phyloP scores from a whole-genome alignment of 2,329 filamentous ascomycete genomes.

The Dothideomycetidae sp. region DNA sequence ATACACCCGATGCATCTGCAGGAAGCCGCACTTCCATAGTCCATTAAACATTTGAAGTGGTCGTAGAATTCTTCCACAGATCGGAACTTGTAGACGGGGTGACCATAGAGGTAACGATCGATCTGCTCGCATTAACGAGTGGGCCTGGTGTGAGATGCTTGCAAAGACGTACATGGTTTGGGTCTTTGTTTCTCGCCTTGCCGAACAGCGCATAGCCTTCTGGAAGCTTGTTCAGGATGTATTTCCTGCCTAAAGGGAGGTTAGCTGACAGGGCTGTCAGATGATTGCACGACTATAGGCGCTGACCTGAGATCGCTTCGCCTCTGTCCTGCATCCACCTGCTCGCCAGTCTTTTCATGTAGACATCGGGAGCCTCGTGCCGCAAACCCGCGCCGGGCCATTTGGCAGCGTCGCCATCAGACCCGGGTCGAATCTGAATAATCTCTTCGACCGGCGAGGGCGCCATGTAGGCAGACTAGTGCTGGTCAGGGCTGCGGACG shows the following conservation, averaged over 20 bases:
- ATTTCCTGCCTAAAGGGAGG: conserved; percentile 17
- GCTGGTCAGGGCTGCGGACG: too few species aligned
- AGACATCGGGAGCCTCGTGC: conserved; percentile 29
- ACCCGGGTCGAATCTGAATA: conserved; percentile 8
- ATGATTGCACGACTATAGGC: conserved; percentile 1
- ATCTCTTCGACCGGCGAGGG: conserved; percentile 5
- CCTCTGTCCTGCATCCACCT: conserved; percentile 35
- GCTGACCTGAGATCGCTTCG: conserved; percentile 24
- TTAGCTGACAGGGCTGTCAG: not conserved
- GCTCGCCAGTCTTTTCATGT: conserved; percentile 34
- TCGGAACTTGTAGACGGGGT: conserved; percentile 39
- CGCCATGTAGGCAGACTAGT: too few species aligned
- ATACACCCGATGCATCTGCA: conserved; percentile 39
- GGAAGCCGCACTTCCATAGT: conserved; percentile 25
- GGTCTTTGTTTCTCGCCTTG: conserved; percentile 27
- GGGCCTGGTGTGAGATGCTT: not conserved
- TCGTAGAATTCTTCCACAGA: conserved; percentile 41
- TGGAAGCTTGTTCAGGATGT: conserved; percentile 40
- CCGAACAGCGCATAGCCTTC: conserved; percentile 40
- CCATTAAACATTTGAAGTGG: conserved; percentile 44
- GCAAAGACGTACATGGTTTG: conserved; percentile 20
- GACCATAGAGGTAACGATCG: conserved; percentile 45
- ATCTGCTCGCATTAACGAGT: not conserved
- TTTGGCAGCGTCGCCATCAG: conserved; percentile 15
- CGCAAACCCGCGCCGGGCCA: conserved; percentile 13